These are phyloP conservation scores for Hygrocybe punicea DNA, from an alignment of 768 basidiomycete genomes.

Conservation along the genomic window DNA sequence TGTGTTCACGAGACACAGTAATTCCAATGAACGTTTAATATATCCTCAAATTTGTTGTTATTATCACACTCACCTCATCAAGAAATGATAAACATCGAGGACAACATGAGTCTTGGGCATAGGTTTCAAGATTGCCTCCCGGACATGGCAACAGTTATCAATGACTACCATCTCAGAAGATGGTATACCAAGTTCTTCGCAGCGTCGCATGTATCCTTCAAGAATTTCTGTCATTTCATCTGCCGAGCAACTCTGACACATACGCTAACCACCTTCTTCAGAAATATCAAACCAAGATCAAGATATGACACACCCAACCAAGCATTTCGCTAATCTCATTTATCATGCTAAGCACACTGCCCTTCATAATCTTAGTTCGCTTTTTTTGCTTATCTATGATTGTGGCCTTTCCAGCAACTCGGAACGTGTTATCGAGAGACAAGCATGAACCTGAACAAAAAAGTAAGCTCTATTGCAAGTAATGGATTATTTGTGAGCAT, in stretches of 20 bases:
- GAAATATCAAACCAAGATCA: background rate
- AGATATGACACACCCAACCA: background rate
- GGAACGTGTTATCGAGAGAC: constrained; percentile 1
- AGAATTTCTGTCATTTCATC: no score
- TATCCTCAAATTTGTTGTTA: no score
- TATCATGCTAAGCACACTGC: background rate
- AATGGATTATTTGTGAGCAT: background rate
- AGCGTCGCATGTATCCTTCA: background rate
- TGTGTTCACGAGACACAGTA: background rate
- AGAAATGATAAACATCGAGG: background rate
- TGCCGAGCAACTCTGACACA: background rate
- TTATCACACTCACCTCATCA: background rate
- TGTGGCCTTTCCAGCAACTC: background rate
- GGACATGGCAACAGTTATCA: no score
- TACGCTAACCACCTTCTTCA: background rate
- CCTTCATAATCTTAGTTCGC: background rate
- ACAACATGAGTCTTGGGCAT: background rate
- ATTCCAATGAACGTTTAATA: background rate
- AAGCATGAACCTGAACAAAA: background rate
- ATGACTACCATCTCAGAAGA: background rate
- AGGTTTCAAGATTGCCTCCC: background rate
- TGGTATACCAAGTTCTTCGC: background rate
- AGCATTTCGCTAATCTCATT: background rate
- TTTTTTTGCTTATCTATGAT: no score
- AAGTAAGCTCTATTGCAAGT: background rate